These are phyloP conservation scores for Pyrenopolyporus hunteri DNA, from an alignment of 495 filamentous ascomycete species.

Conservation along the genomic window DNA sequence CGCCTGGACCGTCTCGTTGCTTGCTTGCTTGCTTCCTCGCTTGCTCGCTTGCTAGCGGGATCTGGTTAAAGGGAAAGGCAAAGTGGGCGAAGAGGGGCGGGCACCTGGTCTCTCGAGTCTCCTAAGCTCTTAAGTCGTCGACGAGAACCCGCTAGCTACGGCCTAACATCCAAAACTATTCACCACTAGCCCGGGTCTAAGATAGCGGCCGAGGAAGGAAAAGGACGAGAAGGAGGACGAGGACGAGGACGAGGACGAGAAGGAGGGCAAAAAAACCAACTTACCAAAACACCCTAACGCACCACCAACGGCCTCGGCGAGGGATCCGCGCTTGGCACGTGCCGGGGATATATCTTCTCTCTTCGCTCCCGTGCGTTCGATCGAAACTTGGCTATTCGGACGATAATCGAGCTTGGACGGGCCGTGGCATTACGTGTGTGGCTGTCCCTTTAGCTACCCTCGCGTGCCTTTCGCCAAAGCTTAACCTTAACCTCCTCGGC, in stretches of 20 bases:
- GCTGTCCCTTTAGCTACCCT: slow-evolving; percentile 1
- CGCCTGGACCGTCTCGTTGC: slow-evolving; percentile 16
- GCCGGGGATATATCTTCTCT: neutral
- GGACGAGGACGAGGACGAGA: no score
- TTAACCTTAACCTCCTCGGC: no score
- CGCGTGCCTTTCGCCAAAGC: no score
- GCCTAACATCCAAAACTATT: neutral
- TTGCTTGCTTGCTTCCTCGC: neutral
- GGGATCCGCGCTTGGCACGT: slow-evolving; percentile 12
- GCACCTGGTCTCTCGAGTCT: neutral
- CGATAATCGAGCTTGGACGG: slow-evolving; percentile 12
- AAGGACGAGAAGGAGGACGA: no score
- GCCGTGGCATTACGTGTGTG: neutral
- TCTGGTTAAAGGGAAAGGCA: slow-evolving; percentile 7
- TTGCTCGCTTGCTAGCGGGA: no score
- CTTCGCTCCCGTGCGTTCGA: neutral
- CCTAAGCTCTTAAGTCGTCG: neutral
- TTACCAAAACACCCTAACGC: slow-evolving; percentile 9
- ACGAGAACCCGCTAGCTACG: neutral
- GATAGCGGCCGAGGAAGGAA: no score
- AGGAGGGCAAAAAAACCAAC: no score
- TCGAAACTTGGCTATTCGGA: neutral
- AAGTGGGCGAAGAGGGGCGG: neutral
- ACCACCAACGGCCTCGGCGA: slow-evolving; percentile 3
- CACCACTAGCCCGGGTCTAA: neutral